Conservation (phyloP, 352 stramenopile genomes). For the Peronospora belbahrii region DNA sequence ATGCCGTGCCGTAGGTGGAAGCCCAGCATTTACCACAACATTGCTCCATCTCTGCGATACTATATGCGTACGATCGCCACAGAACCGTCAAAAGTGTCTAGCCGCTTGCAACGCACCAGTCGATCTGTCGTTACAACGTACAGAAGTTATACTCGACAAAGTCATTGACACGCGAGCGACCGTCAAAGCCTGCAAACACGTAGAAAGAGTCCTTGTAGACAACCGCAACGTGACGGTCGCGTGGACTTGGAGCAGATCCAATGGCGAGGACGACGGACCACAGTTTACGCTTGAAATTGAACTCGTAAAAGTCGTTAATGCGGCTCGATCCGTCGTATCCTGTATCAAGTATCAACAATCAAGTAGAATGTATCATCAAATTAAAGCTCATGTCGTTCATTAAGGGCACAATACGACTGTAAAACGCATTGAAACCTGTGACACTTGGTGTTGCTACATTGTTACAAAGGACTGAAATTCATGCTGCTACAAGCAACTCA, state of each 20-base stretch:
- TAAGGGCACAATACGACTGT: neutral
- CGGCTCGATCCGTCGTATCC: conserved; percentile 90
- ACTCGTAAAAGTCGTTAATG: conserved; percentile 92
- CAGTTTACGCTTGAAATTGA: conserved; percentile 82
- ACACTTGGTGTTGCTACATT: no score
- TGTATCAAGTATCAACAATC: conserved; percentile 8
- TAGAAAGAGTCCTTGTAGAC: conserved; percentile 92
- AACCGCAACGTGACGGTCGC: conserved; percentile 91
- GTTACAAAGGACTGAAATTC: neutral
- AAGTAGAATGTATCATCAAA: neutral
- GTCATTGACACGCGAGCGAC: conserved; percentile 89
- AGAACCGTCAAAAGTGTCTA: conserved; percentile 7
- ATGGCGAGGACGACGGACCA: conserved; percentile 68
- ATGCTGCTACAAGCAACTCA: neutral
- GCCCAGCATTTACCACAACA: conserved; percentile 66
- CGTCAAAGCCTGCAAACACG: conserved; percentile 93
- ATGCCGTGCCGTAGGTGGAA: conserved; percentile 89
- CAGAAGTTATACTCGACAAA: conserved; percentile 93
- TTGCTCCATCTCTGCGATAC: conserved; percentile 76
- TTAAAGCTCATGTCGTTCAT: no score
- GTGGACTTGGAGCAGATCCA: conserved; percentile 72
- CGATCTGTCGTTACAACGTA: conserved; percentile 26
- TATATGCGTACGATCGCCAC: conserved; percentile 11
- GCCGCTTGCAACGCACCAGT: neutral
- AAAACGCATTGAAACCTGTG: no score